Evolutionary conservation across 345 rosid species (phyloP).

Genomic region (Moringa oleifera): DNA sequence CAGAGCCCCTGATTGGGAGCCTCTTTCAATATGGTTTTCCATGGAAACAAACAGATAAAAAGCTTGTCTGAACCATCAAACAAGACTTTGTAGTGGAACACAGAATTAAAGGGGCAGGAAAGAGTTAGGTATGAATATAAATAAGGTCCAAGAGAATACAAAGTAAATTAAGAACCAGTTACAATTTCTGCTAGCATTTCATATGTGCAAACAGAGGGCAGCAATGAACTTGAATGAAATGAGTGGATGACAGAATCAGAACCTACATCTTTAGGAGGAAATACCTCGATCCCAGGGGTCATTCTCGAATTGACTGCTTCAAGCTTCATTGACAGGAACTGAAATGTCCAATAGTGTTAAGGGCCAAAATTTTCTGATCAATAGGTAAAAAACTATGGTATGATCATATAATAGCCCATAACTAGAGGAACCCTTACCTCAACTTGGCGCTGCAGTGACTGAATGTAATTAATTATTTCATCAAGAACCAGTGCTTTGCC

Average conservation of each 20-base stretch:
- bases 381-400: background rate
- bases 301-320: slow-evolving; percentile 76
- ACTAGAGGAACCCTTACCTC: slow-evolving; percentile 45
- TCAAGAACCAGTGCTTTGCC: slow-evolving; percentile 91
- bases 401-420: background rate
- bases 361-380: slow-evolving; percentile 1
- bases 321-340: slow-evolving; percentile 95
- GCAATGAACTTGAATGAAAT: background rate
- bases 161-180: background rate
- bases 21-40: too few species aligned
- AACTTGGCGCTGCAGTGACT: slow-evolving; percentile 82
- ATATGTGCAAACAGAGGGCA: background rate
- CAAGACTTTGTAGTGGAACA: too few species aligned
- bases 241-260: slow-evolving; percentile 1
- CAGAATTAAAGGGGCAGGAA: too few species aligned
- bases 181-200: background rate
- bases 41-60: too few species aligned
- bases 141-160: background rate
- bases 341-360: slow-evolving; percentile 25
- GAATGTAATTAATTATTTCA: slow-evolving; percentile 90
- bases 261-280: slow-evolving; percentile 70
- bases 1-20: too few species aligned
- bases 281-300: slow-evolving; percentile 55
- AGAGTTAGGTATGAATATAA: too few species aligned
- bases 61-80: too few species aligned